Evolutionary conservation across 129 eudicot species (phyloP), one percentile per base, ranked within the genome.

Genomic region (Mikania micrantha): DNA sequence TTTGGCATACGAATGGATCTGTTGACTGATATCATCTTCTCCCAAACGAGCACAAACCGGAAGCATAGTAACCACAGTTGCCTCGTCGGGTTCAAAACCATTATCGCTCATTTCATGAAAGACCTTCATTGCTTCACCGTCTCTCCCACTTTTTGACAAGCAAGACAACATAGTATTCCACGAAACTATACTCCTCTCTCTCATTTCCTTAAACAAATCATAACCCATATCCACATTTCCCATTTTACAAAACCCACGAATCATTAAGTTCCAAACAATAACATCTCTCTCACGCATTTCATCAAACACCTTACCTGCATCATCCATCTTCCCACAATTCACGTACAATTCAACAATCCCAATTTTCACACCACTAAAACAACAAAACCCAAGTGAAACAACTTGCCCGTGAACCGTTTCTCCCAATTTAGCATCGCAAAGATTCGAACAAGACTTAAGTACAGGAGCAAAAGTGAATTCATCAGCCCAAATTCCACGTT

Each of bases 41-140:
- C 96, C 98, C 58, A 85, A 70, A 58, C 88, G 87, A 1, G 86
- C 87, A 80, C 96, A 91, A 9, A 82, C 69, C 9, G 98, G 98
- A 38, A 91, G 78, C 48, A 85, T 41, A 3, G 85, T 72, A 7
- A 88, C 96, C 34, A 91, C 59, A 4, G 96, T 88, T 5, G 91
- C 84, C 36, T 91, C 96, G 78, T 91, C 96, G 0, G 85, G 85
- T 66, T 83, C 79, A 47, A 83, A 77, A 12, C 88, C 79, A 17
- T 45, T 25, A 34, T 69, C 74, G 48, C 69, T 24, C 98, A 91
- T 88, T 44, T 91, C 89, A 32, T 12, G 56, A 9, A 91, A 91
- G 54, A 85, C 63, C 9, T 58, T 77, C 77, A 88, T 71, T 52
- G 96, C 98, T 39, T 85, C 96, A 35, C 47, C 39, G 45, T 88